These are phyloP conservation scores for Xerocomellus intermedius DNA, from an alignment of 768 basidiomycete species.

Conservation along the genomic window DNA sequence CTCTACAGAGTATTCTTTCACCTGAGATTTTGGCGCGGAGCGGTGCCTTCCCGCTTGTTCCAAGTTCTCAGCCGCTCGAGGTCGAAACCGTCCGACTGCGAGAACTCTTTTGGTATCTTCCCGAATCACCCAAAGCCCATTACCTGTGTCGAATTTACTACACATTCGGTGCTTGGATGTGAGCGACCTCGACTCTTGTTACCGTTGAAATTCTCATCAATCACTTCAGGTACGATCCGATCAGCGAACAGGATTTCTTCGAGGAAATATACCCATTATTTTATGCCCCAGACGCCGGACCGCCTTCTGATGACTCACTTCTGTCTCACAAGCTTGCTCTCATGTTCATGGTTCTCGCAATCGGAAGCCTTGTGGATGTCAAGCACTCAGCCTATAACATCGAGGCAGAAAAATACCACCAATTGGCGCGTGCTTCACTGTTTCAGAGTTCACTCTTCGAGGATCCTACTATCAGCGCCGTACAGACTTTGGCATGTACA, in stretches of 20 bases:
- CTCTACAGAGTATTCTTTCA: constrained; percentile 56
- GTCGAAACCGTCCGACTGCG: constrained; percentile 49
- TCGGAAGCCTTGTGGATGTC: constrained; percentile 62
- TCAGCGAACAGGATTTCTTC: constrained; percentile 58
- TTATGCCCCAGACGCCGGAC: constrained; percentile 45
- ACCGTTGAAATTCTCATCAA: constrained; percentile 7
- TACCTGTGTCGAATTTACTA: constrained; percentile 61
- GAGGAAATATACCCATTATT: constrained; percentile 58
- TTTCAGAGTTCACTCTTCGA: constrained; percentile 66
- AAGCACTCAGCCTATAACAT: constrained; percentile 55
- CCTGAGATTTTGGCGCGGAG: constrained; percentile 63
- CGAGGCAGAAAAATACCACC: constrained; percentile 71
- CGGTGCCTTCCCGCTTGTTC: constrained; percentile 60
- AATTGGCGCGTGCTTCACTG: constrained; percentile 61
- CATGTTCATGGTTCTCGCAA: constrained; percentile 64
- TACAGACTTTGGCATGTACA: constrained; percentile 59
- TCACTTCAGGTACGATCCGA: constrained; percentile 60
- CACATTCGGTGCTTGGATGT: constrained; percentile 72
- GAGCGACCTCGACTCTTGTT: constrained; percentile 25
- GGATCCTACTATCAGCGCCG: constrained; percentile 63
- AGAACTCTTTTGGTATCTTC: constrained; percentile 68
- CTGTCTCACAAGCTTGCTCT: constrained; percentile 61
- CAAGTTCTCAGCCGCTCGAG: constrained; percentile 39
- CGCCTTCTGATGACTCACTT: constrained; percentile 50
- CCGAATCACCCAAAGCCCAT: constrained; percentile 56